Percentiles rank a stretch among this genome's conserved stretches.
Evolutionary conservation across 2,329 filamentous ascomycete genomes (phyloP).

Genomic region (Pleoardoris graminearum): DNA sequence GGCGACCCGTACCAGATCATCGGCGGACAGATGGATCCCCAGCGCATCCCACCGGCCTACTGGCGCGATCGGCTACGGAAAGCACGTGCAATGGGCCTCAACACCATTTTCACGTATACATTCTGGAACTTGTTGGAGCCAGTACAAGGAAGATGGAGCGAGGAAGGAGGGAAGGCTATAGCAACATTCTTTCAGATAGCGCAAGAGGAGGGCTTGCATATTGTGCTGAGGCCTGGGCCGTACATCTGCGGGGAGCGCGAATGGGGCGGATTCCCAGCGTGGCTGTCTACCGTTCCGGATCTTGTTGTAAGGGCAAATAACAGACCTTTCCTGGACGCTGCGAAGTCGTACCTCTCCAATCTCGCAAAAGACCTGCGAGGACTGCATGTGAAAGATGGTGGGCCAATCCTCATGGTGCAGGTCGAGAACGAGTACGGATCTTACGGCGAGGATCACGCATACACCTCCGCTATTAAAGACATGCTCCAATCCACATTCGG

Average conservation of each 20-base stretch:
- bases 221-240: conserved; percentile 54
- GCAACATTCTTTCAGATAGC: conserved; percentile 54
- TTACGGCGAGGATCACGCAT: conserved; percentile 52
- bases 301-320: conserved; percentile 51
- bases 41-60: conserved; percentile 53
- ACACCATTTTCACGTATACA: conserved; percentile 57
- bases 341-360: conserved; percentile 46
- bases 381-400: conserved; percentile 49
- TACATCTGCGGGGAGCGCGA: conserved; percentile 57
- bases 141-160: conserved; percentile 45
- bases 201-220: conserved; percentile 52
- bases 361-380: conserved; percentile 44
- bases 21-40: conserved; percentile 57
- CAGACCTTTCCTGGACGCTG: conserved; percentile 45
- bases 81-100: conserved; percentile 54
- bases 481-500: conserved; percentile 48
- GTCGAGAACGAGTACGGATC: conserved; percentile 58
- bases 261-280: conserved; percentile 55
- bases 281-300: conserved; percentile 49
- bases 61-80: conserved; percentile 53
- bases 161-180: conserved; percentile 52
- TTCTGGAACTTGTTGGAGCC: conserved; percentile 58
- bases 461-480: conserved; percentile 49
- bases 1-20: conserved; percentile 50
- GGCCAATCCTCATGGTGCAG: conserved; percentile 56